Percentiles rank a stretch among this genome's conserved stretches.
These are phyloP conservation scores for Phytopythium cucurbitacearum DNA, from an alignment of 352 stramenopile species.

Conservation along the genomic window DNA sequence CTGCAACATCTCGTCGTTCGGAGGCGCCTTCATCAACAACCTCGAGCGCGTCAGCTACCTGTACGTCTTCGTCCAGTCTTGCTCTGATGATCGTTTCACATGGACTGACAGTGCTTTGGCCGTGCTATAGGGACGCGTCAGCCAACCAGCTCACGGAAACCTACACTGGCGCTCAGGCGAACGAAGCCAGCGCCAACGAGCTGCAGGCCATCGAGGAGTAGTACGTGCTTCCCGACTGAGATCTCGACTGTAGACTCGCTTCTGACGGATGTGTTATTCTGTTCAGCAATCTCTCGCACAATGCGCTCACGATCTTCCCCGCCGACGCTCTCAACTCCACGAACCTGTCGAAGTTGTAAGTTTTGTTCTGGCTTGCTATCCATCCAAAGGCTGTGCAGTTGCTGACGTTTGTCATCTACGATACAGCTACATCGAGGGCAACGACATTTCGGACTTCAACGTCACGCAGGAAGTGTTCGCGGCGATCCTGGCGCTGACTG, in stretches of 20 bases:
- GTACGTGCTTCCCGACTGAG: constrained; percentile 5
- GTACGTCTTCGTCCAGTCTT: constrained; percentile 18
- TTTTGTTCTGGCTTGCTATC: not conserved
- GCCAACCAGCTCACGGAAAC: constrained; percentile 23
- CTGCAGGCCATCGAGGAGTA: constrained; percentile 2
- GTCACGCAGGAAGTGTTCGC: constrained; percentile 23
- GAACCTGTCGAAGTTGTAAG: constrained; percentile 18
- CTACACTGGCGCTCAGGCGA: constrained; percentile 16
- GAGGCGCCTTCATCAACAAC: constrained; percentile 21
- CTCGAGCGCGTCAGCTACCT: constrained; percentile 25
- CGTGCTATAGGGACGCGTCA: too few species aligned
- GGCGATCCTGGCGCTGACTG: constrained; percentile 17
- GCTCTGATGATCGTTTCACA: not conserved
- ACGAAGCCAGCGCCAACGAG: not conserved
- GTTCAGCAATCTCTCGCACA: constrained; percentile 31
- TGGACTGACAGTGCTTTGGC: too few species aligned
- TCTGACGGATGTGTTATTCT: not conserved
- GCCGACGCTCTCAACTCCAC: constrained; percentile 17
- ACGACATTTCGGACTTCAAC: constrained; percentile 34
- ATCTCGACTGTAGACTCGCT: too few species aligned
- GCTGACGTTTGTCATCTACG: not conserved
- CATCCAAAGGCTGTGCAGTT: not conserved
- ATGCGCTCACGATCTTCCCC: constrained; percentile 26
- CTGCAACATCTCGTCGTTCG: constrained; percentile 40
- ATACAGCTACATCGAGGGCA: constrained; percentile 20